These are phyloP conservation scores for Lanmaoa pseudosensibilis DNA, from an alignment of 768 basidiomycete genomes.

Conservation along the genomic window DNA sequence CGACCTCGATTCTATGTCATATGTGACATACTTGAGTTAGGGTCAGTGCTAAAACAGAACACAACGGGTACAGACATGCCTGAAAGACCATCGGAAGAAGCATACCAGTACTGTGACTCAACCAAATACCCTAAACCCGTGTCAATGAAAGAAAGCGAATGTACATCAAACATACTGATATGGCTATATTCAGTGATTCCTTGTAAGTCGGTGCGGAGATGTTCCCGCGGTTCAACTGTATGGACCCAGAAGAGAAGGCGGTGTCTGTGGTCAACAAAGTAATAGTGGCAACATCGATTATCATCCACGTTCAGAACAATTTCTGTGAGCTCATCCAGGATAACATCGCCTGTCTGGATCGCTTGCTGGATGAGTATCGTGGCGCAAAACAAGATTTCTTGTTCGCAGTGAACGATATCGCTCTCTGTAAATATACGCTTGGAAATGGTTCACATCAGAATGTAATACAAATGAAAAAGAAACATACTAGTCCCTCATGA, in stretches of 20 bases:
- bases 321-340: conserved; percentile 5
- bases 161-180: conserved; percentile 11
- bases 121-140: conserved; percentile 9
- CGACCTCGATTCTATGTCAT: conserved; percentile 11
- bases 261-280: conserved; percentile 18
- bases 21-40: background rate
- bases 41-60: background rate
- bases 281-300: conserved; percentile 3
- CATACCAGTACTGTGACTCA: conserved; percentile 15
- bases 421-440: conserved; percentile 20
- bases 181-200: conserved; percentile 4
- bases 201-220: conserved; percentile 4
- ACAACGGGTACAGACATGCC: background rate
- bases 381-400: background rate
- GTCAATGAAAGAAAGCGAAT: background rate
- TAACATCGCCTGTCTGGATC: background rate
- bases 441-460: background rate
- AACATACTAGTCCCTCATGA: conserved; percentile 10
- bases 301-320: conserved; percentile 12
- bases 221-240: background rate
- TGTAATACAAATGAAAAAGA: background rate
- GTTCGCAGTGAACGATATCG: background rate
- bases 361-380: conserved; percentile 9
- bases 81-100: background rate
- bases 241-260: conserved; percentile 21